Evolutionary conservation across 352 stramenopile species (phyloP).

Genomic region (Pythium dissotocum): DNA sequence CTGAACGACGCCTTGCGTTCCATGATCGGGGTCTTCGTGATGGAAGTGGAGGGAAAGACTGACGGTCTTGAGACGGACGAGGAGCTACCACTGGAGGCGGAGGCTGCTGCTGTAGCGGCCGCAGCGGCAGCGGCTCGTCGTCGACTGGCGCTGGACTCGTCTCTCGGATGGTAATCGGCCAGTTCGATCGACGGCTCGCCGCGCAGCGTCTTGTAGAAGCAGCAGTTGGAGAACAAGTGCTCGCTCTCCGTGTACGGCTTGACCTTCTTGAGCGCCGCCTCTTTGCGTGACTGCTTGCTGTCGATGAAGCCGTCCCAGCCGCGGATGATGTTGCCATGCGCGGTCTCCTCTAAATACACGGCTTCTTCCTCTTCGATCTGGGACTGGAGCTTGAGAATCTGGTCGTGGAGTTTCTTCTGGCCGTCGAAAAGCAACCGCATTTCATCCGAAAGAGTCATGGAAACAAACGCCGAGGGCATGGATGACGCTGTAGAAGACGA

Average conservation of each 20-base stretch:
- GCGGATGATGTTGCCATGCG: constrained; percentile 86
- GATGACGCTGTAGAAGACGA: neutral
- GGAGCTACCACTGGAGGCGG: neutral
- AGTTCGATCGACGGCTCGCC: constrained; percentile 54
- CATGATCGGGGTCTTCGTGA: neutral
- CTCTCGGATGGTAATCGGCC: constrained; percentile 43
- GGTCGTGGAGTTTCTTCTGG: constrained; percentile 72
- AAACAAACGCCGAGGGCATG: constrained; percentile 23
- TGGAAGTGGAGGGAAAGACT: neutral
- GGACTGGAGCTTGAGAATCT: constrained; percentile 59
- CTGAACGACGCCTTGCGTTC: constrained; percentile 29
- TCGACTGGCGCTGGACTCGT: constrained; percentile 26
- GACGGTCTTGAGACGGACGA: neutral
- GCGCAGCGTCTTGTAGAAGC: constrained; percentile 58
- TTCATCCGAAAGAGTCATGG: constrained; percentile 50
- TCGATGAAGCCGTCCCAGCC: constrained; percentile 89
- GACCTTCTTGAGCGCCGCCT: constrained; percentile 74
- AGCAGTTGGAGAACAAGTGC: constrained; percentile 80
- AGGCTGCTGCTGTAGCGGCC: neutral
- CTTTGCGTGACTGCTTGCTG: constrained; percentile 75
- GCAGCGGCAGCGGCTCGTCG: neutral
- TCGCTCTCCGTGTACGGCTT: constrained; percentile 78
- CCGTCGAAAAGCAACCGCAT: constrained; percentile 72
- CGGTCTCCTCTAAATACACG: constrained; percentile 79
- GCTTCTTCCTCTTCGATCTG: constrained; percentile 83